Percentiles rank a stretch among this genome's conserved stretches.
phyloP scores from a whole-genome alignment of 345 rosid species.

The Psidium guajava region DNA sequence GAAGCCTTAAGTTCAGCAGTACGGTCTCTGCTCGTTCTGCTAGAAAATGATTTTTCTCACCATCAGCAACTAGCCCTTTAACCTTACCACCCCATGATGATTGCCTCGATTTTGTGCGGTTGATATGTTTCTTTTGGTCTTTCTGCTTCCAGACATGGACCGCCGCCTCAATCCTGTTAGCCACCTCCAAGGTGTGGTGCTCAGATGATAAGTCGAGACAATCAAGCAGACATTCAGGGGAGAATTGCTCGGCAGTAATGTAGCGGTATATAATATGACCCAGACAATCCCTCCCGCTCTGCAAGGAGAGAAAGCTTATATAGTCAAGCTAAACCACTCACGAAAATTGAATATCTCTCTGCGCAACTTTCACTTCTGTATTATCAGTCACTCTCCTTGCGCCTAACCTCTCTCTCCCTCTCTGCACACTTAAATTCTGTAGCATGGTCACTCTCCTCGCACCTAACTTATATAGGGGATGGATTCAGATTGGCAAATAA shows the following conservation, averaged over 20 bases:
- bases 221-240: constrained; percentile 80
- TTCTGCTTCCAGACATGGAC: constrained; percentile 74
- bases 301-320: background rate
- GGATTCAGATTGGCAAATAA: background rate
- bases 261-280: constrained; percentile 77
- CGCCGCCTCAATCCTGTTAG: constrained; percentile 77
- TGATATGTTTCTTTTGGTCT: constrained; percentile 30
- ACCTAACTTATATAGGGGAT: background rate
- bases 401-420: too few relatives aligned
- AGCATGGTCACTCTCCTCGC: background rate
- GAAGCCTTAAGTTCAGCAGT: constrained; percentile 61
- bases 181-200: constrained; percentile 83
- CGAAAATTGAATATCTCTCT: too few relatives aligned
- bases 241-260: constrained; percentile 69
- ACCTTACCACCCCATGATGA: constrained; percentile 75
- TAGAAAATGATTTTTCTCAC: constrained; percentile 44
- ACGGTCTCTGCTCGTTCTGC: constrained; percentile 69
- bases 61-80: constrained; percentile 69
- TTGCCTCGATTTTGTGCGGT: constrained; percentile 23
- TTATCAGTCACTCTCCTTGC: too few relatives aligned
- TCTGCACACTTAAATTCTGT: background rate
- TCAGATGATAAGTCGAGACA: constrained; percentile 55
- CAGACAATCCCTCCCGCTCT: constrained; percentile 45
- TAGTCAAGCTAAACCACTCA: background rate
- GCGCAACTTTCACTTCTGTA: too few relatives aligned